phyloP scores from a whole-genome alignment of 164 flowering plant species.

The Platanus orientalis region DNA sequence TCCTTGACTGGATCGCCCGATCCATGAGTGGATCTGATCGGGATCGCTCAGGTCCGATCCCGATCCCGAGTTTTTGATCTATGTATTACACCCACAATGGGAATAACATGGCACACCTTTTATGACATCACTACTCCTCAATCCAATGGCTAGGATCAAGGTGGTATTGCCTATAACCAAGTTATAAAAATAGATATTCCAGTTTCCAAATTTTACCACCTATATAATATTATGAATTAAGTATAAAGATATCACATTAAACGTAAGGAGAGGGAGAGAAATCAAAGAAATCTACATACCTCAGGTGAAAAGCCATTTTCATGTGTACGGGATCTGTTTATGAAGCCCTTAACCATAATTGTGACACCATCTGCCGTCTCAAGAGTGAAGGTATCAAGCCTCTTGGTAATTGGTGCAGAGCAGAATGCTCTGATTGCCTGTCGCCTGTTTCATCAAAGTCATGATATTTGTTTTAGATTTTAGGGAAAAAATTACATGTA shows the following conservation, averaged over 20 bases:
- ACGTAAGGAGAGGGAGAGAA: background rate
- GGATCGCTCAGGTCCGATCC: no score
- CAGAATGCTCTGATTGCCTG: conserved; percentile 37
- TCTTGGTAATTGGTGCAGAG: conserved; percentile 62
- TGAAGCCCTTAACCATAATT: conserved; percentile 38
- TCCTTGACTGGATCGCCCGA: no score
- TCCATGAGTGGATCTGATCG: no score
- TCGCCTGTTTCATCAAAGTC: conserved; percentile 21
- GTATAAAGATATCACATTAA: background rate
- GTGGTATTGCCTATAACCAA: no score
- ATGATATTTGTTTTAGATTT: background rate
- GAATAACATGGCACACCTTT: no score
- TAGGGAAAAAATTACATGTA: background rate
- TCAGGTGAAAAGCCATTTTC: conserved; percentile 55
- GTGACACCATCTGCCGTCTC: conserved; percentile 54
- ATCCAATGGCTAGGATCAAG: no score
- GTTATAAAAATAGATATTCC: no score
- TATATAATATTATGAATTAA: background rate
- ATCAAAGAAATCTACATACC: conserved; percentile 22
- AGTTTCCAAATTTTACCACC: no score
- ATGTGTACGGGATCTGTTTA: conserved; percentile 40
- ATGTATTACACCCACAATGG: no score
- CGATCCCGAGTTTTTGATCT: no score
- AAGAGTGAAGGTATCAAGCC: conserved; percentile 40
- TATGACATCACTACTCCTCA: no score